Base-by-base conservation (phyloP, 179 eudicot species). In the Beta macrorhiza region DNA sequence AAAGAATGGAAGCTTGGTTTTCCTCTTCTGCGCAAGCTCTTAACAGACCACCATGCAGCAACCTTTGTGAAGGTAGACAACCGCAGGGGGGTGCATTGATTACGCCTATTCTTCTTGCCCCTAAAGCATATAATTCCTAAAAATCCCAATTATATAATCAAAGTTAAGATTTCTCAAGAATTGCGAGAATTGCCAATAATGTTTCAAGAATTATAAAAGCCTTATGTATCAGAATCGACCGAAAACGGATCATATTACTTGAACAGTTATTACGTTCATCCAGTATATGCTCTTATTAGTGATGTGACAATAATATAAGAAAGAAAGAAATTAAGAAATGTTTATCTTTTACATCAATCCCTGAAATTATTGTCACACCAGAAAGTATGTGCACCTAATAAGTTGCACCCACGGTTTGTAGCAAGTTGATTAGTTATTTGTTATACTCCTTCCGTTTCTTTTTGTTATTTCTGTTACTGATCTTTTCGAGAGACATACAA, bases 61-160 rank as follows among this genome's bases (percentile, higher is more conserved):
- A 92, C 83, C 97, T 90, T 80, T 91, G 95, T 5, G 93, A 85
- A 16, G 98, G 99, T 59, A 92, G 80, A 74, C 99, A 96, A 5
- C 99, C 98, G 1, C 89, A 78, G 0, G 99, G 94, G 3, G 99
- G 97, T 17, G 70, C 83, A 17, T 89, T 77, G 9, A 90, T 80
- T 61, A 94, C 81, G 0, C 83, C 91, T 4, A 92, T 83, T 78
- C 84, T 88, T 86, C 92, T 81, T 2, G 91, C 97, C 13, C 99
- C 99, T 5, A 89, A 72, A 32, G 73, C 56, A 76, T 96, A 85
- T 57, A 94, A n/a, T 65, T 90, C 90, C 97, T 96, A 49, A 9
- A 29, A 29, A n/a, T 75, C 75, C 42, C 67, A 51, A 42, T 51
- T 53, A 4, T 12, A n/a, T 6, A 56, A 22, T 63, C 17, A 53